Percentiles rank a stretch among this genome's conserved stretches.
phyloP scores from a whole-genome alignment of 2,329 filamentous ascomycete genomes.

The Xylaria sp. region DNA sequence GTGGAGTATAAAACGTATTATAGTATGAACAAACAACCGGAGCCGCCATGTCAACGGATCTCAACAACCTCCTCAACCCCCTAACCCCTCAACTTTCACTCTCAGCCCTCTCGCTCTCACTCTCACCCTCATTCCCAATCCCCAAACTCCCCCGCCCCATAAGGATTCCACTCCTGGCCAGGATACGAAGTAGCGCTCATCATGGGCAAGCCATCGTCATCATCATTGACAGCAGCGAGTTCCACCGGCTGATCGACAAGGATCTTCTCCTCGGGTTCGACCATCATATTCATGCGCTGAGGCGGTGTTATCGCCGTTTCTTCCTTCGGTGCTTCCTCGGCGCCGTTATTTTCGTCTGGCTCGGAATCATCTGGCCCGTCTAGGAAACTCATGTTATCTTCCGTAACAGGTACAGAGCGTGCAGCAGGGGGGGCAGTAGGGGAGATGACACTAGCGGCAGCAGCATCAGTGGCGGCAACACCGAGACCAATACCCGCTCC shows the following conservation, averaged over 20 bases:
- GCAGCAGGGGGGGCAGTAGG: neutral
- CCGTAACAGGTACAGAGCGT: neutral
- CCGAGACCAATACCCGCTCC: constrained; percentile 21
- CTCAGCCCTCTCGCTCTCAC: too few species aligned
- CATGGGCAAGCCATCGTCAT: constrained; percentile 56
- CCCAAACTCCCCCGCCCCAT: constrained; percentile 51
- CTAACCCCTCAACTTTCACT: neutral
- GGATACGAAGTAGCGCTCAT: constrained; percentile 68
- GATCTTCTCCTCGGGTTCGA: constrained; percentile 54
- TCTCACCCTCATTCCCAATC: too few species aligned
- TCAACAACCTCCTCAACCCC: too few species aligned
- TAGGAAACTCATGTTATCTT: constrained; percentile 33
- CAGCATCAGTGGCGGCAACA: neutral
- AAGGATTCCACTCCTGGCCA: constrained; percentile 66
- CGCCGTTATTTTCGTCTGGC: constrained; percentile 24
- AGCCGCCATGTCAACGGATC: too few species aligned
- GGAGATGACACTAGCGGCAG: neutral
- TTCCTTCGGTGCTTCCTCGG: neutral
- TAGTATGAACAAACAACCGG: too few species aligned
- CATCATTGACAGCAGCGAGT: constrained; percentile 47
- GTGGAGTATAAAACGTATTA: neutral
- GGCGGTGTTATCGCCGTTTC: constrained; percentile 25
- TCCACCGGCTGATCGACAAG: constrained; percentile 48
- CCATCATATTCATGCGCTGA: constrained; percentile 26
- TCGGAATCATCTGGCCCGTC: constrained; percentile 36